phyloP scores from a whole-genome alignment of 139 green algal genomes.

The Chlamydomonas schloesseri region DNA sequence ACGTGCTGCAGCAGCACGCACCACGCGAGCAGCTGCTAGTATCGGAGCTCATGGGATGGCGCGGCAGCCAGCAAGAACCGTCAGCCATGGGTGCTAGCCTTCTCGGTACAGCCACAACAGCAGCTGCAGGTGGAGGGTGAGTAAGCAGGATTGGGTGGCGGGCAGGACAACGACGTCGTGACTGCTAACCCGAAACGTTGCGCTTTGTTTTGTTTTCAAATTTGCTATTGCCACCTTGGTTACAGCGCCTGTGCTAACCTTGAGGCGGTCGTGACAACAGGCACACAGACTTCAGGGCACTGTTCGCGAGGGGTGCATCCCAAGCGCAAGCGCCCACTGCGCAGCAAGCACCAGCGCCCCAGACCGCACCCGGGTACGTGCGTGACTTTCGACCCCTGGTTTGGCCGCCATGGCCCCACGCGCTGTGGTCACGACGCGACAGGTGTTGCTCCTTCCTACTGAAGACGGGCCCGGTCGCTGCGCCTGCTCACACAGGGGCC shows the following conservation, averaged over 20 bases:
- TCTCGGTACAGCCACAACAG: background rate
- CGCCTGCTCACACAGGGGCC: background rate
- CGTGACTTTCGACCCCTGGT: too few relatives aligned
- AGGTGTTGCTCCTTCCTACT: too few relatives aligned
- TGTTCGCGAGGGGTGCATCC: background rate
- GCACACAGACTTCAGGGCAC: background rate
- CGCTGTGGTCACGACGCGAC: too few relatives aligned
- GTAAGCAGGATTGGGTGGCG: too few relatives aligned
- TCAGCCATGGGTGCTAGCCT: background rate
- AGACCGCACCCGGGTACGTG: background rate
- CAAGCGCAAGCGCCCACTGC: background rate
- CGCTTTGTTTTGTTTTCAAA: too few relatives aligned
- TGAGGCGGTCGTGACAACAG: background rate
- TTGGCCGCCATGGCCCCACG: too few relatives aligned
- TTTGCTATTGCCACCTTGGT: too few relatives aligned
- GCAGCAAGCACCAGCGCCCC: too few relatives aligned
- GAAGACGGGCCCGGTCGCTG: too few relatives aligned
- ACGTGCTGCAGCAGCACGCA: constrained; percentile 20
- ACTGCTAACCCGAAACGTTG: too few relatives aligned
- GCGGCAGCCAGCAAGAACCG: background rate
- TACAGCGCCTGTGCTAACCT: too few relatives aligned
- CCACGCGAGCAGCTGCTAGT: background rate
- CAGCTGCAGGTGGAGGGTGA: background rate
- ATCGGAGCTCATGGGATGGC: constrained; percentile 31
- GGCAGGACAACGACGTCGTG: too few relatives aligned